Evolutionary conservation across 164 flowering plant genomes (phyloP).

Genomic region (Berberis thunbergii): DNA sequence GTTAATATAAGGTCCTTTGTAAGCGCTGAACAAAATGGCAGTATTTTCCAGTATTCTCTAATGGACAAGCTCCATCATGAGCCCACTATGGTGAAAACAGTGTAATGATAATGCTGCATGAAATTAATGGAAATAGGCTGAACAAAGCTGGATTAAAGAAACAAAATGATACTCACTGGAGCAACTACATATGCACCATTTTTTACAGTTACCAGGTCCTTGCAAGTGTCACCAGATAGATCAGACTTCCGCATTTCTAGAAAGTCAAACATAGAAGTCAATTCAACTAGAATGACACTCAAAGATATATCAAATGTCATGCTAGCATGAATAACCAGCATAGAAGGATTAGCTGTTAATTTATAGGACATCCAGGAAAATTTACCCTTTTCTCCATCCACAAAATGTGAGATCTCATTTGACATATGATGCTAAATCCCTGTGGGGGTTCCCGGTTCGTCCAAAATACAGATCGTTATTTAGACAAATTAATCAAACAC

Average conservation of each 20-base stretch:
- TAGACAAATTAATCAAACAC: too few species aligned
- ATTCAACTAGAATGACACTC: too few species aligned
- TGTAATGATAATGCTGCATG: neutral
- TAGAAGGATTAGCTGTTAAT: too few species aligned
- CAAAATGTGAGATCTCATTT: neutral
- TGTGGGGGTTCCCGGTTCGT: neutral
- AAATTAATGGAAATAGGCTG: neutral
- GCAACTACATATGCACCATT: conserved; percentile 84
- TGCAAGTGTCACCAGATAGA: conserved; percentile 22
- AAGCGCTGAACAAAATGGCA: conserved; percentile 99
- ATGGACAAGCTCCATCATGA: conserved; percentile 92
- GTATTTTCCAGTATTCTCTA: conserved; percentile 68
- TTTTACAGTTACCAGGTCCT: conserved; percentile 32
- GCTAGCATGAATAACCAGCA: too few species aligned
- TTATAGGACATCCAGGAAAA: too few species aligned
- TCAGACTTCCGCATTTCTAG: conserved; percentile 56
- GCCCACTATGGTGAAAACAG: conserved; percentile 56
- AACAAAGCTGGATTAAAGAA: neutral
- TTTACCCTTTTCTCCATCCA: neutral
- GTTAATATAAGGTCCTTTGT: conserved; percentile 87
- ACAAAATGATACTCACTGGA: conserved; percentile 58
- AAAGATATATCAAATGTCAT: too few species aligned
- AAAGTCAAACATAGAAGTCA: conserved; percentile 3
- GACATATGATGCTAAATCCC: neutral
- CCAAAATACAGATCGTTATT: too few species aligned